A percentile compares a stretch with the other conserved stretches of the same genome.
phyloP scores from a whole-genome alignment of 2,329 filamentous ascomycete genomes.

The Apiospora phragmitis region DNA sequence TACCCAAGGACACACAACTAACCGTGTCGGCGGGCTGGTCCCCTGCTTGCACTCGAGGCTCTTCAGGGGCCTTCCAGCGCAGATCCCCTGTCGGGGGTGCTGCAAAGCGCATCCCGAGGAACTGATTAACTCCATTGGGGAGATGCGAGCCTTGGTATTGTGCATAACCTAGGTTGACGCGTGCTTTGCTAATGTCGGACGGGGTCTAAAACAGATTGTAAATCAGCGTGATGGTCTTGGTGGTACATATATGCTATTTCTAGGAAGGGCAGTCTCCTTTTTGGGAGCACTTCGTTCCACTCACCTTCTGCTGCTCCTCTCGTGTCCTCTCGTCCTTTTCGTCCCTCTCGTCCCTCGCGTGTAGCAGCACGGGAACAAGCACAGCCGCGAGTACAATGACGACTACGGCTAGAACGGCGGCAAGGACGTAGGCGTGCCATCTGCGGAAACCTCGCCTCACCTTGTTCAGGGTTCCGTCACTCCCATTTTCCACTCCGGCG shows the following conservation, averaged over 20 bases:
- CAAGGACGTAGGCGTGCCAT: background rate
- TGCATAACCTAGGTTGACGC: constrained; percentile 46
- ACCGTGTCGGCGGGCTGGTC: constrained; percentile 39
- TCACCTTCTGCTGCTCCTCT: constrained; percentile 1
- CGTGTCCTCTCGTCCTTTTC: background rate
- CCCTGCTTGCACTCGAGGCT: constrained; percentile 36
- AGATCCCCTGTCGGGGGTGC: constrained; percentile 49
- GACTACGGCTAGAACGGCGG: background rate
- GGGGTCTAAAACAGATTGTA: constrained; percentile 10
- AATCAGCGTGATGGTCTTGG: background rate
- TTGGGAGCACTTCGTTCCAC: background rate
- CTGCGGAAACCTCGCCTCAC: background rate
- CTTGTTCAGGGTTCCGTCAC: background rate
- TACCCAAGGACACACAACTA: constrained; percentile 17
- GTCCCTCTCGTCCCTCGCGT: background rate
- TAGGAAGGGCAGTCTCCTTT: background rate
- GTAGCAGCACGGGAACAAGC: background rate
- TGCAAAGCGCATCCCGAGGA: constrained; percentile 52
- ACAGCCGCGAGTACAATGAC: background rate
- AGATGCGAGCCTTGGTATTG: constrained; percentile 42
- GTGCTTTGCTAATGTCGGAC: constrained; percentile 15
- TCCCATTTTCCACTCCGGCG: background rate
- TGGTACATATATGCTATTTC: background rate
- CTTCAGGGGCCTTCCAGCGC: constrained; percentile 50
- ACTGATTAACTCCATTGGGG: constrained; percentile 42